Evolutionary conservation across 192 early-diverging fungal species (phyloP), one percentile per base, ranked within the genome.

Genomic region (Mortierella alpina): DNA sequence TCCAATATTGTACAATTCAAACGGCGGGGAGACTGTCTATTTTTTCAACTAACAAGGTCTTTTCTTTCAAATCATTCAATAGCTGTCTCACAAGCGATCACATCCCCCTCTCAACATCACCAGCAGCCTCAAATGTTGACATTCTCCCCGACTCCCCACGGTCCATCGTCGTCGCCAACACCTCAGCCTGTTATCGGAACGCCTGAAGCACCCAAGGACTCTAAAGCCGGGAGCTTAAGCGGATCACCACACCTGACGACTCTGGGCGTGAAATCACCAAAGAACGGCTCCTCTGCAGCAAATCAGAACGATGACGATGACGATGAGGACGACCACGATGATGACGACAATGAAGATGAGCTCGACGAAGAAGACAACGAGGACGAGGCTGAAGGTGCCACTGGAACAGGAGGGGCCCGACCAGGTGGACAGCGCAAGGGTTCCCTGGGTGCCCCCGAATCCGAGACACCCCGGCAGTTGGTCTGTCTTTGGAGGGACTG

Each of bases 401-500:
- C 17, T 22, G 59, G 44, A 18, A 40, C n/a, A 46, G 47, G 40
- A 7, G 14, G 0, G 15, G 45, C 63, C 6, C 71, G 62, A 10
- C 31, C 44, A 5, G 5, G 20, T 9, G 72, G 63, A 39, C 52
- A 39, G 18, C 52, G 60, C 7, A 69, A 65, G 14, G 10, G 13
- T n/a, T 31, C 67, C 4, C 45, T 61, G 1, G 40, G 52, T 23
- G 51, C 39, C 13, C 5, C n/a, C n/a, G 74, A 49, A 6, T 20
- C 70, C 4, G 77, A 72, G 1, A 45, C 52, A 57, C 45, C 70
- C 15, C 71, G 64, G 52, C 63, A 71, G 58, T 76, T 83, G 41
- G 54, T 69, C 22, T 89, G 88, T 68, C 58, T 78, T 47, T 90
- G 88, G 88, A 64, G 77, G 60, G 78, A 76, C 45, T 90, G 88